Conservation (phyloP, 2,329 filamentous ascomycete genomes). For the Aspergillus sp. region DNA sequence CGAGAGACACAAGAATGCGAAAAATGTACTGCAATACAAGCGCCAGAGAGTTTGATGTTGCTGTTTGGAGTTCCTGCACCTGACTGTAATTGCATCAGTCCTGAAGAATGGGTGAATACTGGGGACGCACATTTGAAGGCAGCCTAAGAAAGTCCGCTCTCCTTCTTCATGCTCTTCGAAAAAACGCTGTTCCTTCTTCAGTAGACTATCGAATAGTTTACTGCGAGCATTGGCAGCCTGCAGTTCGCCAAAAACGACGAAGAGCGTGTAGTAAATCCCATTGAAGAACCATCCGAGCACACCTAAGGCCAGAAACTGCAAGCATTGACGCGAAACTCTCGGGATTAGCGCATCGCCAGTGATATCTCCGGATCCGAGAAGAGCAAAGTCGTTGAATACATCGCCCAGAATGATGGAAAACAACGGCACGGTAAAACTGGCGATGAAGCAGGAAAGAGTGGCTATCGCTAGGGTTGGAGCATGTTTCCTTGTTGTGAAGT, state of each 20-base stretch:
- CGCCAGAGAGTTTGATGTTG: slow-evolving; percentile 77
- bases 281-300: slow-evolving; percentile 66
- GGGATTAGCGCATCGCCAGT: slow-evolving; percentile 53
- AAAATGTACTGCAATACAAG: slow-evolving; percentile 64
- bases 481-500: slow-evolving; percentile 68
- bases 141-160: slow-evolving; percentile 67
- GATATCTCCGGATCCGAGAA: slow-evolving; percentile 60
- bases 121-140: slow-evolving; percentile 67
- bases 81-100: slow-evolving; percentile 56
- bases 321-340: slow-evolving; percentile 59
- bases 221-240: slow-evolving; percentile 68
- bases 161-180: slow-evolving; percentile 74
- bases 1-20: slow-evolving; percentile 65
- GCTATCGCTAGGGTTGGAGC: slow-evolving; percentile 55
- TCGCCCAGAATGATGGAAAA: slow-evolving; percentile 71
- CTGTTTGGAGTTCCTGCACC: slow-evolving; percentile 76
- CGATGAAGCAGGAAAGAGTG: slow-evolving; percentile 55
- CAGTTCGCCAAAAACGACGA: slow-evolving; percentile 77
- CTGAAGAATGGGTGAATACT: neutral
- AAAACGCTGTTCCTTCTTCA: slow-evolving; percentile 77
- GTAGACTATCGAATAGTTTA: slow-evolving; percentile 64
- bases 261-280: slow-evolving; percentile 65
- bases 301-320: slow-evolving; percentile 65
- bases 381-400: slow-evolving; percentile 70
- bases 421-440: slow-evolving; percentile 63